Evolutionary conservation across 148 eudicot genomes (phyloP).

Genomic region (Camellia granthamiana): DNA sequence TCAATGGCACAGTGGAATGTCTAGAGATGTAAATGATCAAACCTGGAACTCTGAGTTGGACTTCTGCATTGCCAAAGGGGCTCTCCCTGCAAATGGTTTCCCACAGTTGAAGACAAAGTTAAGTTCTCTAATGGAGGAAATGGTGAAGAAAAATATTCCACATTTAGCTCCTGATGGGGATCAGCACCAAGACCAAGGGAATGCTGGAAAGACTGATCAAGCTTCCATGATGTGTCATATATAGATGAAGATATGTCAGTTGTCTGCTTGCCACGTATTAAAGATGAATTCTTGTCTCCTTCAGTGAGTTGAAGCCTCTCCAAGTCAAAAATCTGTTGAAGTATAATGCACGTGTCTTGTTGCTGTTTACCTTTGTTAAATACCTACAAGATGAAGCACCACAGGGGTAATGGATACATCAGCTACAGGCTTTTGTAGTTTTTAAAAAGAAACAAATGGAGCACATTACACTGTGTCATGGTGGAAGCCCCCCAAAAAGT

Average conservation of each 20-base stretch:
- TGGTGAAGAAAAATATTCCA: constrained; percentile 34
- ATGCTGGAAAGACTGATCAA: constrained; percentile 22
- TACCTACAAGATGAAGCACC: constrained; percentile 25
- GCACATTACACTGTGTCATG: neutral
- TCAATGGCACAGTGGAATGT: neutral
- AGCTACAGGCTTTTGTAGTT: neutral
- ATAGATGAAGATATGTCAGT: constrained; percentile 23
- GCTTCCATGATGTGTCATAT: constrained; percentile 17
- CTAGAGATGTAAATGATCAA: constrained; percentile 10
- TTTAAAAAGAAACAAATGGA: neutral
- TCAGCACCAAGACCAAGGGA: constrained; percentile 23
- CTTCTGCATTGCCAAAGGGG: constrained; percentile 54
- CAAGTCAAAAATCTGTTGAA: constrained; percentile 64
- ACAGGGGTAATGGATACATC: neutral
- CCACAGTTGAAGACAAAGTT: constrained; percentile 13
- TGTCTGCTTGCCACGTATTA: constrained; percentile 27
- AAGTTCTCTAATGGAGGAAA: constrained; percentile 45
- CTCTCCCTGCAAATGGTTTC: constrained; percentile 35
- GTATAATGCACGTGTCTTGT: constrained; percentile 35
- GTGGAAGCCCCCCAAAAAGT: neutral
- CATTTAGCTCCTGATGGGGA: constrained; percentile 22
- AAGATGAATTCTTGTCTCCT: constrained; percentile 26
- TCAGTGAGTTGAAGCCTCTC: constrained; percentile 53
- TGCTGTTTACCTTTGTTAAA: constrained; percentile 21
- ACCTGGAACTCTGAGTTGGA: constrained; percentile 51